Evolutionary conservation across 2,329 filamentous ascomycete species (phyloP), one percentile per base, ranked within the genome.

Genomic region (Exophiala calicioides): DNA sequence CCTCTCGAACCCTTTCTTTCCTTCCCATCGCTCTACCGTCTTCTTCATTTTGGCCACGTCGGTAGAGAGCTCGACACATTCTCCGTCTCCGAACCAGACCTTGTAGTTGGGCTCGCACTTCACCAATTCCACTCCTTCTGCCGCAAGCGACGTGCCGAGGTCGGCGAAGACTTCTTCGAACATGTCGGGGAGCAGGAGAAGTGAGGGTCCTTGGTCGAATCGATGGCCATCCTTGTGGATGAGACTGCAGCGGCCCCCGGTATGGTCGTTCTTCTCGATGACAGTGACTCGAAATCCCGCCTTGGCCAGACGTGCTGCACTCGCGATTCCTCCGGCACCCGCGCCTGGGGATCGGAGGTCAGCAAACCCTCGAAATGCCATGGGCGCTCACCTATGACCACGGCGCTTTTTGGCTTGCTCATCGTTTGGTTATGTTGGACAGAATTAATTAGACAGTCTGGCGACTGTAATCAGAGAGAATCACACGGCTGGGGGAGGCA

Each of bases 61-160:
- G n/a, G 80, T 83, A 3, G 79, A 82, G 20, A 86, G 70, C 52
- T 78, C 73, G 61, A 88, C 84, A 8, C 65, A 69, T 53, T 79
- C 77, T 40, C 80, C 81, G 62, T 88, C 85, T 10, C 79, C 73
- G 62, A 88, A 90, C 75, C 82, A 86, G 49, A 90, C 74, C 44
- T 81, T 79, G 71, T 90, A 89, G 62, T 89, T 90, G 1, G 84
- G 83, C 38, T 86, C 81, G 65, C 85, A 89, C 68, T 85, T 86
- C 18, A 85, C 61, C 3, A 90, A 69, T 36, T 82, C 68, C 1
- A 89, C 75, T n/a, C 81, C 82, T 61, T 88, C 85, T 0, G 70
- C 73, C 52, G 80, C 74, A 9, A 88, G 70, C 7, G 77, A 79
- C 4, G 84, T 88, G 52, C 75, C 83, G 1, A 89, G 76, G 57